A percentile compares a stretch with the other conserved stretches of the same genome.
Conservation (phyloP, 768 basidiomycete species). For the Mycena leptocephala region DNA sequence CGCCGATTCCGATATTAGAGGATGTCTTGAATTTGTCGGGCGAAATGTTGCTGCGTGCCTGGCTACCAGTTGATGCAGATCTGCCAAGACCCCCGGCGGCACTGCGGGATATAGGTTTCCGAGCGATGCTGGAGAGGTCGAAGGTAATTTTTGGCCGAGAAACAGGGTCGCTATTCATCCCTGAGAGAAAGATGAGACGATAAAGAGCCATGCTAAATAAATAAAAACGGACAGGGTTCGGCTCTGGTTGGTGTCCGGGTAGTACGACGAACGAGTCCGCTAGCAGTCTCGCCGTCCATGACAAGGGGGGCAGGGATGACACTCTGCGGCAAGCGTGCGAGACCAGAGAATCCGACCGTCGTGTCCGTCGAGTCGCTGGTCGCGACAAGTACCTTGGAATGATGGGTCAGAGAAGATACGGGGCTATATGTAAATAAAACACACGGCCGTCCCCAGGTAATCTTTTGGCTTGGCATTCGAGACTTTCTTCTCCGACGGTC, state of each 20-base stretch:
- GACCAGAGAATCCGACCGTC: conserved; percentile 87
- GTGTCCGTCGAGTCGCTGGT: conserved; percentile 83
- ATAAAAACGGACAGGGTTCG: conserved; percentile 39
- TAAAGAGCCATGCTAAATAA: conserved; percentile 22
- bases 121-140: conserved; percentile 63
- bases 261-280: too few relatives aligned
- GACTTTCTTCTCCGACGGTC: conserved; percentile 91
- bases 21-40: conserved; percentile 52
- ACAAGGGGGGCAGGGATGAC: conserved; percentile 75
- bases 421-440: conserved; percentile 42
- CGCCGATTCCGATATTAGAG: conserved; percentile 57
- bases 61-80: conserved; percentile 37
- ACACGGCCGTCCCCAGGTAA: conserved; percentile 92
- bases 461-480: conserved; percentile 90
- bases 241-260: conserved; percentile 56
- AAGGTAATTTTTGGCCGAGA: conserved; percentile 75
- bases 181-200: neutral
- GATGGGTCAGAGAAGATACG: conserved; percentile 14
- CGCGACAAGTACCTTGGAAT: conserved; percentile 83
- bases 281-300: conserved; percentile 59
- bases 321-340: conserved; percentile 80
- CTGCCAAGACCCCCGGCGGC: conserved; percentile 26
- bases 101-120: conserved; percentile 53
- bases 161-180: conserved; percentile 54
- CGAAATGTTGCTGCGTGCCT: conserved; percentile 59